Conservation (phyloP, 331 rosid genomes). For the Saraca asoca region DNA sequence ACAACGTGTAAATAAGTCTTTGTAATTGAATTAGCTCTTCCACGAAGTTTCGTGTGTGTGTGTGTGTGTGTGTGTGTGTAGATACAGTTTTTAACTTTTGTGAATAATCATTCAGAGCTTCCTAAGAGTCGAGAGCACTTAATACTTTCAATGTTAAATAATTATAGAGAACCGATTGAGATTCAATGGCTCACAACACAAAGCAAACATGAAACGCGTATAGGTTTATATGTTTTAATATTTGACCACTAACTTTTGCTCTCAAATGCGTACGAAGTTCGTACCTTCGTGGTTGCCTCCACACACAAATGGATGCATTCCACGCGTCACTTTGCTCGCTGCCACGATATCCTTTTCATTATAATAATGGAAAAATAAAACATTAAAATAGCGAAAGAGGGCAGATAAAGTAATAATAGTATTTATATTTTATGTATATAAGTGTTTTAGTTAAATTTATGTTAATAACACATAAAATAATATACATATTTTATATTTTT, state of each 20-base stretch:
- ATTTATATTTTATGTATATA: no score
- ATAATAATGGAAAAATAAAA: no score
- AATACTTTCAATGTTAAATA: neutral
- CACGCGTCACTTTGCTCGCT: slow-evolving; percentile 36
- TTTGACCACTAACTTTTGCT: slow-evolving; percentile 11
- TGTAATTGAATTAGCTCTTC: neutral
- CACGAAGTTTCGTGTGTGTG: neutral
- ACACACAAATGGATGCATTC: slow-evolving; percentile 18
- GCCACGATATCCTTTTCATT: neutral
- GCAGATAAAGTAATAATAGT: no score
- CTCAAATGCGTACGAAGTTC: slow-evolving; percentile 20
- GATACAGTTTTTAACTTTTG: neutral
- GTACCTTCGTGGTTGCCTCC: slow-evolving; percentile 23
- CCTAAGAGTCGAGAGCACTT: slow-evolving; percentile 2
- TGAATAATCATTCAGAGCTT: neutral
- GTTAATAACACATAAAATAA: no score
- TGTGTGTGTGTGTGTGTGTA: no score
- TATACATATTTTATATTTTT: no score
- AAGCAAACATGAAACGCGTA: neutral
- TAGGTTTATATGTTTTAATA: neutral
- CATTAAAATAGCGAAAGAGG: neutral
- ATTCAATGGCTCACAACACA: neutral
- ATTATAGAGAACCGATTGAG: neutral
- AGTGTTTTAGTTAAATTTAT: no score
- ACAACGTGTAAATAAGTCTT: neutral